phyloP scores from a whole-genome alignment of 306 rosid species.

The Prunus campanulata region DNA sequence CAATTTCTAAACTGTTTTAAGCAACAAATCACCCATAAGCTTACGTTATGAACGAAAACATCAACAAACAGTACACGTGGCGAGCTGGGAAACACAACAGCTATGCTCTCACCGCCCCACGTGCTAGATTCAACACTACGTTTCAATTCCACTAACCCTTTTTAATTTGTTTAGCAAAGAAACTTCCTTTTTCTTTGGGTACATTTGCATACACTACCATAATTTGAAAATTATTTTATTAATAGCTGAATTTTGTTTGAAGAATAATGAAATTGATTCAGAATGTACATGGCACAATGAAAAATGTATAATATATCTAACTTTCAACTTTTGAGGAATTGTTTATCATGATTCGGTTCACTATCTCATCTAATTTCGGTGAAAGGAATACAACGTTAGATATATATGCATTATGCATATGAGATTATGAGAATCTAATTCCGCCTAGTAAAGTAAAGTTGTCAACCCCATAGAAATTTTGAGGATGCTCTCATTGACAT shows the following conservation, averaged over 20 bases:
- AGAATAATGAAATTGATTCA: too few relatives aligned
- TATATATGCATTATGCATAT: neutral
- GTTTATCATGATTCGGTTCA: neutral
- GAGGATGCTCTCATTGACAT: neutral
- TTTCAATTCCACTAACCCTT: neutral
- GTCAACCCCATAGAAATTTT: neutral
- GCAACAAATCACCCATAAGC: too few relatives aligned
- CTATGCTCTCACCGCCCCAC: neutral
- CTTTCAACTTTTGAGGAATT: too few relatives aligned
- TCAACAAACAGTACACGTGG: neutral
- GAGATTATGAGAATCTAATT: neutral
- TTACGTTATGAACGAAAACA: neutral
- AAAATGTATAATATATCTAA: too few relatives aligned
- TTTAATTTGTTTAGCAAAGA: too few relatives aligned
- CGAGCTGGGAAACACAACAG: neutral
- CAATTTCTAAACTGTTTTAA: too few relatives aligned
- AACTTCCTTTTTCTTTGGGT: neutral
- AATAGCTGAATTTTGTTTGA: too few relatives aligned
- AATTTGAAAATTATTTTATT: too few relatives aligned
- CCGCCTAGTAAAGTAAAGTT: neutral
- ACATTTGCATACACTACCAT: neutral
- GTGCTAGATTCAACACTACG: neutral
- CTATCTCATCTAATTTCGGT: neutral
- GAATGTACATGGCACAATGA: too few relatives aligned
- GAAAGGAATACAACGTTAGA: neutral